Base-by-base conservation (phyloP, 1,139 yeast genomes). In the Chernovozyma aurita region DNA sequence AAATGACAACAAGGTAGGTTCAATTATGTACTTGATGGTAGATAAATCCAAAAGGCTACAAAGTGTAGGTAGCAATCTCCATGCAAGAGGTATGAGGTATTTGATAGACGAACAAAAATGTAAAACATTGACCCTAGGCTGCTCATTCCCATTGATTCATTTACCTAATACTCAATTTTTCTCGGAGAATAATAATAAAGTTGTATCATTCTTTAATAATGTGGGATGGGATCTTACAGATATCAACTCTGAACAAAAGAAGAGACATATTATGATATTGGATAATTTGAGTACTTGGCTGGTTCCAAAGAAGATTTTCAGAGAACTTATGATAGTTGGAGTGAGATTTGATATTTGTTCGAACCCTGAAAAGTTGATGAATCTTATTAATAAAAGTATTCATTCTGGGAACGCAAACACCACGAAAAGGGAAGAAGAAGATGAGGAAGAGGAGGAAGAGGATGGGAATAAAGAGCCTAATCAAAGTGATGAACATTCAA, bases 291-390 rank as follows among this genome's bases (percentile, higher is more conserved):
- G 52, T 4, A 50, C 53, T 30, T 77, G 83, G 83, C 65, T 57
- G 49, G 80, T 78, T 8, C 74, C 80, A 3, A 65, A 70, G 41
- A 75, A 74, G 46, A 69, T 77, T 8, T 73, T 76, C 38, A 58
- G 75, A 37, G 81, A 78, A 45, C 62, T 78, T 42, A 77, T 74
- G 63, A 73, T 76, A 41, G 78, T 77, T 24, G 83, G 83, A 2
- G 76, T 75, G 21, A 59, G 78, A 41, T 77, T 76, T 55, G 81
- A 76, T 50, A 65, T 77, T 16, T 73, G 81, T 48, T 63, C 52
- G 34, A 64, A 70, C 37, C 57, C 68, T 3, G 58, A 57, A 11
- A 67, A 68, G 40, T 52, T 73, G 35, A 53, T 64, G 49, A 57
- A 58, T 13, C 51, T 72, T 22, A 60, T 77, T 13, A 52, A 48